Evolutionary conservation across 2,329 filamentous ascomycete species (phyloP), one percentile per base, ranked within the genome.

Genomic region (Remersonia thermophila): DNA sequence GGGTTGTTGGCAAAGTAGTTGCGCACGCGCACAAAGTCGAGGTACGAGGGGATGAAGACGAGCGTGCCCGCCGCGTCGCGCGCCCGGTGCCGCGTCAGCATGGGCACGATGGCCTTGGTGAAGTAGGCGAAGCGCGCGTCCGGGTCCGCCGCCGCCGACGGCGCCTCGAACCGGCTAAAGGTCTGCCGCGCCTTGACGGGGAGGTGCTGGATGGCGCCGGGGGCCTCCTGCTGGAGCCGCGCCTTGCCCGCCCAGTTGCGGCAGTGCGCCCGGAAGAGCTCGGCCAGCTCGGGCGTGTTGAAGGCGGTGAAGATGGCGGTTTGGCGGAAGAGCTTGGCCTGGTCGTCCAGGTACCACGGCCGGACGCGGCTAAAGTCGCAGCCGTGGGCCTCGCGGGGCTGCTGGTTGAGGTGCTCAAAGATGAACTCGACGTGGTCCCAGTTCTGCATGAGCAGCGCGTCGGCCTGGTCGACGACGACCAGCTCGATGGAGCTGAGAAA

Each of bases 361-460:
- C 87, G 73, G 5, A 96, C 83, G 13, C 91, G 82, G 47, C 80
- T 83, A 55, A 96, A 94, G 62, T 98, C 91, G 51, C 85, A 93
- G 46, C 83, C 87, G 57, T 95, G 87, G 1, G 84, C 74, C 49
- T 93, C 83, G 52, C 80, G 84, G 27, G 91, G 89, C 51, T 93
- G 84, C 15, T 82, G 68, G 56, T 98, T 98, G 43, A 98, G 71
- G 55, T 94, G 84, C 44, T 84, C 77, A 52, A 96, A 87, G 49
- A 95, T 82, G 55, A 83, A 83, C 56, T 93, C 83, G 42, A 95
- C 74, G 54, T 98, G 89, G 52, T 95, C 86, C 87, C 89, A 96
- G 56, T 94, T 96, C 57, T 98, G 91, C 86, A 95, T 95, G 7
- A 93, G 73, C 29, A 95, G 72, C 0, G 86, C 86, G 57, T 96